Conservation (phyloP, 2,329 filamentous ascomycete species). For the Colletotrichum orchidophilum region DNA sequence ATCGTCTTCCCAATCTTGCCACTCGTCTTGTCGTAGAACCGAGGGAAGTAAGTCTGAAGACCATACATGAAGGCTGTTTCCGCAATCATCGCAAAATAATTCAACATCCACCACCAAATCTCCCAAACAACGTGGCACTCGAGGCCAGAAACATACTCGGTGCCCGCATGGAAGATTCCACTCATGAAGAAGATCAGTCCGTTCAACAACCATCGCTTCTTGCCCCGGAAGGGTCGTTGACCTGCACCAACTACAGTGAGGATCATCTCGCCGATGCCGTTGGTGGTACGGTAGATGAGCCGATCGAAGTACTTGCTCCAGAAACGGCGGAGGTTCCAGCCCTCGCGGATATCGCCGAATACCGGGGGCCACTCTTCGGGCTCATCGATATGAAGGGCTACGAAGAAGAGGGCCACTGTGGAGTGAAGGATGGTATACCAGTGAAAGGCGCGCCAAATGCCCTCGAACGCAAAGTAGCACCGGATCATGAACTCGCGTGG, state of each 20-base stretch:
- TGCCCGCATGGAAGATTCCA: constrained; percentile 21
- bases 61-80: constrained; percentile 13
- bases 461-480: constrained; percentile 13
- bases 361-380: constrained; percentile 36
- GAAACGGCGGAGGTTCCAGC: constrained; percentile 32
- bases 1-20: constrained; percentile 10
- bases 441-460: constrained; percentile 23
- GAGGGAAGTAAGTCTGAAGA: background rate
- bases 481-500: constrained; percentile 11
- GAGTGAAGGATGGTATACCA: constrained; percentile 22
- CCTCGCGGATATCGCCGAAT: constrained; percentile 34
- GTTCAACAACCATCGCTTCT: constrained; percentile 32
- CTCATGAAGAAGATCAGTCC: constrained; percentile 28
- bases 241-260: constrained; percentile 1
- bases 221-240: background rate
- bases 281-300: constrained; percentile 31
- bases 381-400: constrained; percentile 19
- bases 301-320: constrained; percentile 36
- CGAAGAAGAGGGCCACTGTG: constrained; percentile 15
- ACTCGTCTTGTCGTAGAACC: constrained; percentile 10
- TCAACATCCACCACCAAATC: constrained; percentile 20
- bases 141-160: constrained; percentile 5
- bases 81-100: constrained; percentile 11
- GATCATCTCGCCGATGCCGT: constrained; percentile 17
- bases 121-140: constrained; percentile 22